phyloP scores from a whole-genome alignment of 306 rosid genomes.

The Prinsepia uniflora region DNA sequence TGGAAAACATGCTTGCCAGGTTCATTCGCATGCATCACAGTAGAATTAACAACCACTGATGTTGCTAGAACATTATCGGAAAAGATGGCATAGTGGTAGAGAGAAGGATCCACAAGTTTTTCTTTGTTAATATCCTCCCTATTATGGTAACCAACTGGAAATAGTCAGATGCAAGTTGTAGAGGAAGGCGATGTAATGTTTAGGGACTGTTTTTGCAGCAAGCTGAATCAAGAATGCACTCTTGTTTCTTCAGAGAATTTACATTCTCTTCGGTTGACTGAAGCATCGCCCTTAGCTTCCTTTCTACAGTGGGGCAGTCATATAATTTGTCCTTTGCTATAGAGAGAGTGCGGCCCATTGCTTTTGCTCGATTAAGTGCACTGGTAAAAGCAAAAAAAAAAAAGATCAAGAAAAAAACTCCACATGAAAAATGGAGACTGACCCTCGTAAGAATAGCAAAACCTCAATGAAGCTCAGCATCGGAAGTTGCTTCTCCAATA shows the following conservation, averaged over 20 bases:
- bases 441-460: conserved; percentile 27
- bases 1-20: conserved; percentile 90
- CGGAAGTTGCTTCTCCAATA: conserved; percentile 75
- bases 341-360: conserved; percentile 88
- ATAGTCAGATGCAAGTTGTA: conserved; percentile 80
- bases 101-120: conserved; percentile 76
- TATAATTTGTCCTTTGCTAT: conserved; percentile 78
- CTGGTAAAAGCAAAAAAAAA: conserved; percentile 39
- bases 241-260: conserved; percentile 59
- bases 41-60: conserved; percentile 92
- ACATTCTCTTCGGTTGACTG: conserved; percentile 83
- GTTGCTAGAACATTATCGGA: conserved; percentile 94
- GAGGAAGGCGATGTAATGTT: conserved; percentile 84
- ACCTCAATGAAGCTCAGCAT: conserved; percentile 89
- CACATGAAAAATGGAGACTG: conserved; percentile 31
- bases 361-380: conserved; percentile 82
- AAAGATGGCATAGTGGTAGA: conserved; percentile 88
- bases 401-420: conserved; percentile 26
- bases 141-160: conserved; percentile 56
- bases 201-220: conserved; percentile 90
- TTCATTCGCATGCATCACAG: conserved; percentile 73
- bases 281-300: conserved; percentile 83
- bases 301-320: conserved; percentile 63
- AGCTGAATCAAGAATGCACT: conserved; percentile 90
- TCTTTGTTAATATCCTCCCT: conserved; percentile 43